These are phyloP conservation scores for Priceomyces medius DNA, from an alignment of 805 yeast species.

Conservation along the genomic window DNA sequence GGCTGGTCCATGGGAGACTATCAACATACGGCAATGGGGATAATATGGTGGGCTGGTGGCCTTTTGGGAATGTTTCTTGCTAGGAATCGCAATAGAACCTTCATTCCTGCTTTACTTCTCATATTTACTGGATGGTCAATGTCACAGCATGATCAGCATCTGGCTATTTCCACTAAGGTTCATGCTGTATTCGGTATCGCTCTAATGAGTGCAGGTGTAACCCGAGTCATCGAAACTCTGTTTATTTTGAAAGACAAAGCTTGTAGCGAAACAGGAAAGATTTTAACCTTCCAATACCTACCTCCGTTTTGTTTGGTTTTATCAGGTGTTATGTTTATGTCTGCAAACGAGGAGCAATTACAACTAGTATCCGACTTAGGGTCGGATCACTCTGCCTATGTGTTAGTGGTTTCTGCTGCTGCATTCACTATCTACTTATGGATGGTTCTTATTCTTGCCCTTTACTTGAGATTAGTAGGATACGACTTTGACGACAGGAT, in stretches of 20 bases:
- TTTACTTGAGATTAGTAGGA: slow-evolving; percentile 51
- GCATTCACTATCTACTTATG: slow-evolving; percentile 72
- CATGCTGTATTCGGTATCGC: slow-evolving; percentile 84
- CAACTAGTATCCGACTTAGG: slow-evolving; percentile 66
- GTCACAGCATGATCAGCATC: slow-evolving; percentile 82
- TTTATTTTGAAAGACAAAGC: slow-evolving; percentile 68
- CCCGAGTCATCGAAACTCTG: slow-evolving; percentile 76
- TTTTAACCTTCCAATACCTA: slow-evolving; percentile 77
- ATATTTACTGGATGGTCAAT: slow-evolving; percentile 92
- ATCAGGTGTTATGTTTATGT: slow-evolving; percentile 83
- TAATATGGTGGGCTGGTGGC: slow-evolving; percentile 96
- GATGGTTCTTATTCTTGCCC: slow-evolving; percentile 57
- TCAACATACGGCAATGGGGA: slow-evolving; percentile 96
- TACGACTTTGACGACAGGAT: slow-evolving; percentile 41
- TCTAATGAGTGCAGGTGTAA: slow-evolving; percentile 73
- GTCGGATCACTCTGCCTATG: slow-evolving; percentile 83
- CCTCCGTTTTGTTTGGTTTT: slow-evolving; percentile 79
- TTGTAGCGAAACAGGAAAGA: slow-evolving; percentile 37
- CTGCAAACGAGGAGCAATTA: slow-evolving; percentile 89
- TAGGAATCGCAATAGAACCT: slow-evolving; percentile 56
- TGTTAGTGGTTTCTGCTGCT: slow-evolving; percentile 66
- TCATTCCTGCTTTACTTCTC: slow-evolving; percentile 77
- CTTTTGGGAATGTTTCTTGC: slow-evolving; percentile 77
- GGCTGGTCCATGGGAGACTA: slow-evolving; percentile 91
- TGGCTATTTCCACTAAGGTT: slow-evolving; percentile 78